Evolutionary conservation across 2,329 filamentous ascomycete species (phyloP), one percentile per base, ranked within the genome.

Genomic region (Claviceps paspali): DNA sequence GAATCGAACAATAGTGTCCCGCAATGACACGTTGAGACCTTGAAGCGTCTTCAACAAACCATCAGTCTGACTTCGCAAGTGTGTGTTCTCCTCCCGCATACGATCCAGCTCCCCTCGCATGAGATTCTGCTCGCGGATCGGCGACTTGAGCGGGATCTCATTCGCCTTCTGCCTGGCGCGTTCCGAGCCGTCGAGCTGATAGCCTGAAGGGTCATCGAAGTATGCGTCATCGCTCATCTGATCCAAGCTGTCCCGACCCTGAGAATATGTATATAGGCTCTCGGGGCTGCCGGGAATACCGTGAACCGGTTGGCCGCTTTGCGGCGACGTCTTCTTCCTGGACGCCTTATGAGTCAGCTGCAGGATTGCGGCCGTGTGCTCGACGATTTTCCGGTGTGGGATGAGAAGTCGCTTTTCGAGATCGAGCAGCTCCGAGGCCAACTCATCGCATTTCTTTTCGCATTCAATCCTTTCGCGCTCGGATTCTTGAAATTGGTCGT

Each of bases 281-380:
- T 84, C 81, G 6, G 81, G 80, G 48, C 79, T 86, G 38, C 79
- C 76, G 5, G 80, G 81, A 43, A 83, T 74, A 15, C 70, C 73
- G 39, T 71, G 70, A 29, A 64, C 52, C 6, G 61, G 51, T 32
- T 61, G 59, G 1, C 55, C 53, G 24, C 55, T 57, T 2, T 61
- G 57, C 35, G 65, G 60, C 6, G 63, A 55, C 3, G 60, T 49
- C 38, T 62, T 63, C 46, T 71, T 73, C 50, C 73, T 80, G n/a
- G 80, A 67, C 1, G 73, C 76, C 48, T 79, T 81, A 58, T 96
- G 87, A 7, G 87, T 92, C 56, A 93, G 72, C 53, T 94, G 86
- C 38, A 98, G 63, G 28, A 98, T 83, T 31, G 84, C 88, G 11
- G 91, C 87, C 0, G 88, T 96, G 55, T 98, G 91, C 55, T 88